Percentiles rank a stretch among this genome's conserved stretches.
phyloP scores from a whole-genome alignment of 2,329 filamentous ascomycete genomes.

The Raffaelea arxii region DNA sequence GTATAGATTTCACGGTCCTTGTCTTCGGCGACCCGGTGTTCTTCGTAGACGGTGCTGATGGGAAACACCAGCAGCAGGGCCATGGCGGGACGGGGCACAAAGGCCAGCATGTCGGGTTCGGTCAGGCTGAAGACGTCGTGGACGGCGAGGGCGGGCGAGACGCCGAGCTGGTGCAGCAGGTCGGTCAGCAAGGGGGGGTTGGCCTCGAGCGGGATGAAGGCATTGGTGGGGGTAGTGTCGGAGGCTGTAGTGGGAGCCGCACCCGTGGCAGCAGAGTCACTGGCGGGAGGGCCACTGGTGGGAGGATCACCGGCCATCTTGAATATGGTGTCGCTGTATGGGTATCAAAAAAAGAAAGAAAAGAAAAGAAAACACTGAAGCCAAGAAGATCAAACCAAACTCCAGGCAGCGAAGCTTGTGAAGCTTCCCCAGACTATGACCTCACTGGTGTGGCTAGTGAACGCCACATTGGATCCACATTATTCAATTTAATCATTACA shows the following conservation, averaged over 20 bases:
- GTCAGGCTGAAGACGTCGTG: slow-evolving; percentile 90
- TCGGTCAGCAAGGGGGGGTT: slow-evolving; percentile 85
- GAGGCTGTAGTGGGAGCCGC: not conserved
- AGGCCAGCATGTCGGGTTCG: slow-evolving; percentile 72
- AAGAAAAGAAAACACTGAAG: not conserved
- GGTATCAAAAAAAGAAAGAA: not conserved
- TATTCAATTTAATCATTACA: too few relatives aligned
- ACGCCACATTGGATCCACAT: too few relatives aligned
- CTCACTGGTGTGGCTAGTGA: too few relatives aligned
- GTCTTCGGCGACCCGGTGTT: slow-evolving; percentile 66
- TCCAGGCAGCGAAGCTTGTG: too few relatives aligned
- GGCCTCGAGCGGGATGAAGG: slow-evolving; percentile 54
- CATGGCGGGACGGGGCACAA: slow-evolving; percentile 79
- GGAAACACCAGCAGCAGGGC: slow-evolving; percentile 91
- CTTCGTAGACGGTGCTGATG: slow-evolving; percentile 69
- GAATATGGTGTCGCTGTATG: not conserved
- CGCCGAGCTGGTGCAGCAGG: slow-evolving; percentile 74
- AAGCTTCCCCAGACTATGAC: not conserved
- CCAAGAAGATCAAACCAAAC: too few relatives aligned
- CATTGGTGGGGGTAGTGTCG: slow-evolving; percentile 10
- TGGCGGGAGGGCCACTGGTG: not conserved
- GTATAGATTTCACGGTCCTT: slow-evolving; percentile 50
- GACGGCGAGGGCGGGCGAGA: slow-evolving; percentile 66
- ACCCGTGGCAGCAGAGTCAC: not conserved
- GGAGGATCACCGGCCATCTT: too few relatives aligned